Evolutionary conservation across 129 eudicot species (phyloP).

Genomic region (Solidago caesia): DNA sequence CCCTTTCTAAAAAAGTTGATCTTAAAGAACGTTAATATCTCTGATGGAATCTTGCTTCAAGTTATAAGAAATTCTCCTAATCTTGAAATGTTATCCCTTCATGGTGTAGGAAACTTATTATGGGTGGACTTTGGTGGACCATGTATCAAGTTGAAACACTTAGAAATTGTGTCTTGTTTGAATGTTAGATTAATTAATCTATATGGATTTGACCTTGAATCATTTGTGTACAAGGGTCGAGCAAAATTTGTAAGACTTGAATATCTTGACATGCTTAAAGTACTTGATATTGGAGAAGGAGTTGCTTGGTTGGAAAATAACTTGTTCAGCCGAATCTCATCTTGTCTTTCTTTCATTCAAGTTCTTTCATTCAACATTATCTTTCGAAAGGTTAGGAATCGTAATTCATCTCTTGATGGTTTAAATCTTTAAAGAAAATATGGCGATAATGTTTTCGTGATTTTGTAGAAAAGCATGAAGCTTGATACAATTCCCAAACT

Average conservation of each 20-base stretch:
- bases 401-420: background rate
- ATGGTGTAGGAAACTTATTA: constrained; percentile 29
- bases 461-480: constrained; percentile 26
- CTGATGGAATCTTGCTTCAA: constrained; percentile 24
- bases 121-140: constrained; percentile 24
- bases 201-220: constrained; percentile 30
- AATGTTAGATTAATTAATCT: constrained; percentile 24
- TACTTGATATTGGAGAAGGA: constrained; percentile 24
- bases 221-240: constrained; percentile 40
- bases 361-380: constrained; percentile 7
- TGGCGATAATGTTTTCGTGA: background rate
- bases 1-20: constrained; percentile 27
- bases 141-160: constrained; percentile 31
- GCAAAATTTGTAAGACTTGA: constrained; percentile 19
- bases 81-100: constrained; percentile 32
- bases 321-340: constrained; percentile 31
- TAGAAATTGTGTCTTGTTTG: constrained; percentile 36
- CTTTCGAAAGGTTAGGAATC: background rate
- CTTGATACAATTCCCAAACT: constrained; percentile 27
- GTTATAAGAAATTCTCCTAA: constrained; percentile 27
- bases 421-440: background rate
- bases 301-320: constrained; percentile 26
- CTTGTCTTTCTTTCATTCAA: constrained; percentile 30
- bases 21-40: constrained; percentile 39
- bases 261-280: constrained; percentile 41